These are phyloP conservation scores for Plasmodium relictum DNA, from an alignment of 169 alveolate genomes.

Conservation along the genomic window DNA sequence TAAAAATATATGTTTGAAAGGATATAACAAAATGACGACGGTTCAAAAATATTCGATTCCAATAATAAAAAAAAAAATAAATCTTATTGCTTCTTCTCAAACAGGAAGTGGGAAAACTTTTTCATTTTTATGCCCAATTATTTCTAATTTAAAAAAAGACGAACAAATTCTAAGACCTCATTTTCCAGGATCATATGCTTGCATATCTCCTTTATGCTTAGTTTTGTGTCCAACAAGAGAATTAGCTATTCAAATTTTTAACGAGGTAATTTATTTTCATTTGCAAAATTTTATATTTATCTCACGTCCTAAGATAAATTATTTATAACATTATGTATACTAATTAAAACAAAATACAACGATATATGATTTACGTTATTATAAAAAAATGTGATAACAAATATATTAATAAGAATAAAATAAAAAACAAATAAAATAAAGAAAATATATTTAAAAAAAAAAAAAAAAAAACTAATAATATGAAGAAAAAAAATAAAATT, in stretches of 20 bases:
- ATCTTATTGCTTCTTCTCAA: conserved; percentile 97
- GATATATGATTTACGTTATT: no score
- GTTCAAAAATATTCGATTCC: conserved; percentile 97
- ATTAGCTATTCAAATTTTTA: conserved; percentile 82
- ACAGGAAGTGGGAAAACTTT: conserved; percentile 99
- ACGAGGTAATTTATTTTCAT: conserved; percentile 91
- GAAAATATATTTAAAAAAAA: no score
- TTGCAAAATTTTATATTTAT: conserved; percentile 86
- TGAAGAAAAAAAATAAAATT: no score
- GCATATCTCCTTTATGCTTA: conserved; percentile 82
- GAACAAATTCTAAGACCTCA: conserved; percentile 42
- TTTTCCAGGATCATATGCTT: conserved; percentile 62
- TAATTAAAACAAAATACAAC: background rate
- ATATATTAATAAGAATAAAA: no score
- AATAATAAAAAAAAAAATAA: conserved; percentile 92
- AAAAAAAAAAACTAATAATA: no score
- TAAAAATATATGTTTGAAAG: conserved; percentile 84
- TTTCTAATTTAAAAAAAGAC: conserved; percentile 88
- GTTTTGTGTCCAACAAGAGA: conserved; percentile 54
- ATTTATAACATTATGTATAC: no score
- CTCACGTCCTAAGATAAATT: no score
- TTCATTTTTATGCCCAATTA: conserved; percentile 96
- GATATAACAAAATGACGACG: conserved; percentile 94
- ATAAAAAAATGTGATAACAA: background rate
- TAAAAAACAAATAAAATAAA: no score